A percentile compares a stretch with the other conserved stretches of the same genome.
phyloP scores from a whole-genome alignment of 306 rosid genomes.

The Ceratonia siliqua region DNA sequence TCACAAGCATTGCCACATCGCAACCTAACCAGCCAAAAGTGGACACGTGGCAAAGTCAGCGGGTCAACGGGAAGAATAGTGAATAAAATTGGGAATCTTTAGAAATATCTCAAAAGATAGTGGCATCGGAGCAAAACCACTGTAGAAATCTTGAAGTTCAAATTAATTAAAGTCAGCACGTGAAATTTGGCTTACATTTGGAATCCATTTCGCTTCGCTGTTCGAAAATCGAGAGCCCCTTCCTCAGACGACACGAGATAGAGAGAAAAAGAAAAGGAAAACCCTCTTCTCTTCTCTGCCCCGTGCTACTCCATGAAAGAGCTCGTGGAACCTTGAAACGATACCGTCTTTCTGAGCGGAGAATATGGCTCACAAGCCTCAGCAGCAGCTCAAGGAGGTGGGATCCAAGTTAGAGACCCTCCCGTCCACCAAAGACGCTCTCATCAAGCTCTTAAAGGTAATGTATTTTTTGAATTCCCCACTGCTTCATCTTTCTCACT shows the following conservation, averaged over 20 bases:
- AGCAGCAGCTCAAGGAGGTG: slow-evolving; percentile 83
- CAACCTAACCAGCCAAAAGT: not conserved
- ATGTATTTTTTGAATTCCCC: slow-evolving; percentile 32
- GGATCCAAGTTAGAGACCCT: slow-evolving; percentile 81
- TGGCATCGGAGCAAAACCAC: not conserved
- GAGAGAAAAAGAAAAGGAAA: not conserved
- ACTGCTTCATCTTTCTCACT: not conserved
- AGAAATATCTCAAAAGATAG: not conserved
- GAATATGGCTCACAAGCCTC: slow-evolving; percentile 65
- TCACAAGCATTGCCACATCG: not conserved
- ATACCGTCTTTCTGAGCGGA: slow-evolving; percentile 39
- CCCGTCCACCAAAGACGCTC: slow-evolving; percentile 63
- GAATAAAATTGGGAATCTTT: not conserved
- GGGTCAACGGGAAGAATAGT: slow-evolving; percentile 18
- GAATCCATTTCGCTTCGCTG: slow-evolving; percentile 41
- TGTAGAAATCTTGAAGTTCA: not conserved
- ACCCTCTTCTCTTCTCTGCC: slow-evolving; percentile 34
- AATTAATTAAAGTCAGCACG: slow-evolving; percentile 33
- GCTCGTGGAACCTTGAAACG: slow-evolving; percentile 36
- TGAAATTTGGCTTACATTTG: slow-evolving; percentile 36
- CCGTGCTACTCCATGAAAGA: slow-evolving; percentile 40
- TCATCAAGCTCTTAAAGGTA: slow-evolving; percentile 75
- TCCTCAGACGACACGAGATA: slow-evolving; percentile 4
- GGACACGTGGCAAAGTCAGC: not conserved
- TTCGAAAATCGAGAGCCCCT: slow-evolving; percentile 48